A percentile compares a stretch with the other conserved stretches of the same genome.
phyloP scores from a whole-genome alignment of 2,329 filamentous ascomycete genomes.

The Albifimbria verrucaria region DNA sequence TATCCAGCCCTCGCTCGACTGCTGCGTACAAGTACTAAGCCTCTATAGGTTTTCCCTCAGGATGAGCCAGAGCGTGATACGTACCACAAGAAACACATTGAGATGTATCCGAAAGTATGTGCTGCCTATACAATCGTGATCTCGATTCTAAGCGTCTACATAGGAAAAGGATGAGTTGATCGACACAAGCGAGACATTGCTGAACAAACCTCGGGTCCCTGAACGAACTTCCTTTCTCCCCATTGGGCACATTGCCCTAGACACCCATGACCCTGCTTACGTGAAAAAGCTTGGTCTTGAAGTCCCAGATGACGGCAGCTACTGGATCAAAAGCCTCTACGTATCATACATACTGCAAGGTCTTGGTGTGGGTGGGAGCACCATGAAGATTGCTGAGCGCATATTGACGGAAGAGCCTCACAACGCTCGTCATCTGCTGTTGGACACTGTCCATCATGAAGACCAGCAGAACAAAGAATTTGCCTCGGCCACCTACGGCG shows the following conservation, averaged over 20 bases:
- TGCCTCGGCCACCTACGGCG: background rate
- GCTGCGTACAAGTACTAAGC: too few species aligned
- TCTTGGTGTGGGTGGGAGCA: constrained; percentile 2
- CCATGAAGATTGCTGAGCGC: constrained; percentile 6
- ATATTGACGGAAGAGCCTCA: constrained; percentile 3
- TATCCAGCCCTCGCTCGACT: too few species aligned
- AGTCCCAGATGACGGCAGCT: background rate
- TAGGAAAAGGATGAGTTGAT: too few species aligned
- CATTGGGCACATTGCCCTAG: background rate
- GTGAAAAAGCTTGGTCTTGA: background rate
- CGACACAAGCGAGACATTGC: too few species aligned
- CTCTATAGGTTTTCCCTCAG: too few species aligned
- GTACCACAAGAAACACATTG: too few species aligned
- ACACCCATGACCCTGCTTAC: background rate
- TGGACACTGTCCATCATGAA: constrained; percentile 6
- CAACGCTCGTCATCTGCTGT: constrained; percentile 4
- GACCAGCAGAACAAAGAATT: constrained; percentile 2
- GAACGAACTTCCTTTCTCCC: too few species aligned
- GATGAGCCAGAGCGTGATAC: too few species aligned
- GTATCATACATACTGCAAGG: constrained; percentile 6
- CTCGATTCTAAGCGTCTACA: too few species aligned
- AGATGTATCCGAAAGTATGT: too few species aligned
- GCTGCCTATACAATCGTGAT: too few species aligned
- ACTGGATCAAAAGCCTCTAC: constrained; percentile 9
- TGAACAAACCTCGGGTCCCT: too few species aligned